A percentile compares a stretch with the other conserved stretches of the same genome.
Conservation (phyloP, 2,329 filamentous ascomycete species). For the Juglanconis sp. region DNA sequence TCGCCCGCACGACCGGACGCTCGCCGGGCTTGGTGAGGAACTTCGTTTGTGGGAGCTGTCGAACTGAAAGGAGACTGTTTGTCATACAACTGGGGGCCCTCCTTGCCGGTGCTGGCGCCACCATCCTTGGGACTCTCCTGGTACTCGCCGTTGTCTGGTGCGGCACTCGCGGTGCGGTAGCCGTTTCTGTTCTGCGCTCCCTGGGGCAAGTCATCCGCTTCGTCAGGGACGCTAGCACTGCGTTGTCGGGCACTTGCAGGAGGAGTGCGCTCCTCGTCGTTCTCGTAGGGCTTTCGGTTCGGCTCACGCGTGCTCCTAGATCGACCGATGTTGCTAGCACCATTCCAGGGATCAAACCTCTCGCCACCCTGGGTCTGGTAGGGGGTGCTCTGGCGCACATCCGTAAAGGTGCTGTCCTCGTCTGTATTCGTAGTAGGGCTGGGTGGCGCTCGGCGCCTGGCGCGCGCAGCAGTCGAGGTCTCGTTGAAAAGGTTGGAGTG, state of each 20-base stretch:
- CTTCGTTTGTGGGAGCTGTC: neutral
- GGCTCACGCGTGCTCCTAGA: slow-evolving; percentile 17
- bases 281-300: slow-evolving; percentile 21
- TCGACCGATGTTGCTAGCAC: slow-evolving; percentile 22
- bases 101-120: slow-evolving; percentile 1
- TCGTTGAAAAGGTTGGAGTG: slow-evolving; percentile 25
- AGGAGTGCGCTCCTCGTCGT: slow-evolving; percentile 17
- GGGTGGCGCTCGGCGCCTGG: slow-evolving; percentile 28
- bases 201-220: slow-evolving; percentile 25
- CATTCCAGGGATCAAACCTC: slow-evolving; percentile 56
- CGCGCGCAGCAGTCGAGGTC: slow-evolving; percentile 18
- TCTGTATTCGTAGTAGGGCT: slow-evolving; percentile 35
- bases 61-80: slow-evolving; percentile 6
- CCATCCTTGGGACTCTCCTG: neutral
- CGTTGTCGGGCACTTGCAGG: slow-evolving; percentile 24
- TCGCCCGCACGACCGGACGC: slow-evolving; percentile 11
- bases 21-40: slow-evolving; percentile 6
- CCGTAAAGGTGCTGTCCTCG: slow-evolving; percentile 42
- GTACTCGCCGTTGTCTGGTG: slow-evolving; percentile 3
- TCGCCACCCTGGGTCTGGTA: slow-evolving; percentile 56
- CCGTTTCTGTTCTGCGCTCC: slow-evolving; percentile 1
- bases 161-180: neutral
- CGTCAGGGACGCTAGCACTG: slow-evolving; percentile 31
- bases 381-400: slow-evolving; percentile 55
- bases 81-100: slow-evolving; percentile 18